A percentile compares a stretch with the other conserved stretches of the same genome.
phyloP scores from a whole-genome alignment of 768 basidiomycete species.

The Rhodotorula babjevae region DNA sequence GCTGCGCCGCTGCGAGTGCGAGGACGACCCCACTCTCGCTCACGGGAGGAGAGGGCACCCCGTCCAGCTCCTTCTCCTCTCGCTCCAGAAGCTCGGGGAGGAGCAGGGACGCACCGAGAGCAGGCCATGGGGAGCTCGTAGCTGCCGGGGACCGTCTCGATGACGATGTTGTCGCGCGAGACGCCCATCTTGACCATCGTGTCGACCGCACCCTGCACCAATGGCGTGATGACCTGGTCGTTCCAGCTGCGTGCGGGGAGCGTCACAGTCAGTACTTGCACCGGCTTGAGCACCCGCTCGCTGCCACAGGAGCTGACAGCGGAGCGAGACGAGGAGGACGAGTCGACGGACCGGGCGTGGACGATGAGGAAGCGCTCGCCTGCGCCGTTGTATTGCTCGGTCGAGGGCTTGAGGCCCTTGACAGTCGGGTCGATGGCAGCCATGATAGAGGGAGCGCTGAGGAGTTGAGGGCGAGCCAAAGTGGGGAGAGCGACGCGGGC shows the following conservation, averaged over 20 bases:
- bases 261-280: neutral
- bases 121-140: slow-evolving; percentile 86
- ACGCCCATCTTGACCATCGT: slow-evolving; percentile 83
- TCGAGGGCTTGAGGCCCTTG: slow-evolving; percentile 32
- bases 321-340: neutral
- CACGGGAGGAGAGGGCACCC: too few species aligned
- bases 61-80: too few species aligned
- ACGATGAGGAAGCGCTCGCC: slow-evolving; percentile 80
- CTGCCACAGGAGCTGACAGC: neutral
- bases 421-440: slow-evolving; percentile 27
- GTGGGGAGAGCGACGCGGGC: neutral
- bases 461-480: neutral
- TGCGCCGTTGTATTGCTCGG: slow-evolving; percentile 68
- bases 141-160: slow-evolving; percentile 88
- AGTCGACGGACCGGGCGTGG: slow-evolving; percentile 60
- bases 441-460: neutral
- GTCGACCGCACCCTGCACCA: slow-evolving; percentile 69
- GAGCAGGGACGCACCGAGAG: slow-evolving; percentile 60
- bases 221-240: slow-evolving; percentile 72
- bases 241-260: slow-evolving; percentile 62
- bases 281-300: too few species aligned
- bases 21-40: too few species aligned
- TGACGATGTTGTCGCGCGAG: slow-evolving; percentile 78
- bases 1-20: too few species aligned
- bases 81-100: too few species aligned